Percentiles rank a stretch among this genome's conserved stretches.
Conservation (phyloP, 2,329 filamentous ascomycete species). For the Dactylellina parvicollis region DNA sequence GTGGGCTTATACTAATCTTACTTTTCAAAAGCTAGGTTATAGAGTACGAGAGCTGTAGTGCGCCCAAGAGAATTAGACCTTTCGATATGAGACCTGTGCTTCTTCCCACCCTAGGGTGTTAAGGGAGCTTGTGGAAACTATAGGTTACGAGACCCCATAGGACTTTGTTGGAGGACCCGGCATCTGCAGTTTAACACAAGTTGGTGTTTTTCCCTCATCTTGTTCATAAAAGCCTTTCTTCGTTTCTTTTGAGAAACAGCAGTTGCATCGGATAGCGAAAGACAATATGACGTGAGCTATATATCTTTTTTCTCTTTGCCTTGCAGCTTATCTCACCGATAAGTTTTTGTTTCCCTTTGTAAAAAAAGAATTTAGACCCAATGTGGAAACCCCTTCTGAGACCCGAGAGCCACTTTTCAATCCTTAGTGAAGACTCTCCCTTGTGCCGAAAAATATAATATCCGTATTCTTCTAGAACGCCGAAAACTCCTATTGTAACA, state of each 20-base stretch:
- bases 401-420: too few relatives aligned
- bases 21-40: constrained; percentile 50
- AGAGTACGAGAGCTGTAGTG: constrained; percentile 36
- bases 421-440: not conserved
- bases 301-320: constrained; percentile 17
- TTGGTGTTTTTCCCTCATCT: not conserved
- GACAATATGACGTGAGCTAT: constrained; percentile 17
- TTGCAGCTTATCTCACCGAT: not conserved
- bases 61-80: not conserved
- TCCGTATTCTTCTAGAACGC: not conserved
- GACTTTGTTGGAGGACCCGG: not conserved
- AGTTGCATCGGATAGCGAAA: constrained; percentile 7
- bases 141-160: not conserved
- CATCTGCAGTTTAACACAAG: constrained; percentile 26
- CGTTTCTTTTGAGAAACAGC: not conserved
- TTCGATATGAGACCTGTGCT: too few relatives aligned
- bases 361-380: not conserved
- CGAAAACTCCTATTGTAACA: constrained; percentile 1
- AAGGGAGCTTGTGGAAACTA: too few relatives aligned
- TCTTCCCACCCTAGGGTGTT: too few relatives aligned
- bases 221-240: not conserved
- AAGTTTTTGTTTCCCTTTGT: not conserved
- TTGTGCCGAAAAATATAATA: not conserved
- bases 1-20: constrained; percentile 27
- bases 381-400: not conserved